phyloP scores from a whole-genome alignment of 2,329 filamentous ascomycete genomes.

The Colletotrichum sp. region DNA sequence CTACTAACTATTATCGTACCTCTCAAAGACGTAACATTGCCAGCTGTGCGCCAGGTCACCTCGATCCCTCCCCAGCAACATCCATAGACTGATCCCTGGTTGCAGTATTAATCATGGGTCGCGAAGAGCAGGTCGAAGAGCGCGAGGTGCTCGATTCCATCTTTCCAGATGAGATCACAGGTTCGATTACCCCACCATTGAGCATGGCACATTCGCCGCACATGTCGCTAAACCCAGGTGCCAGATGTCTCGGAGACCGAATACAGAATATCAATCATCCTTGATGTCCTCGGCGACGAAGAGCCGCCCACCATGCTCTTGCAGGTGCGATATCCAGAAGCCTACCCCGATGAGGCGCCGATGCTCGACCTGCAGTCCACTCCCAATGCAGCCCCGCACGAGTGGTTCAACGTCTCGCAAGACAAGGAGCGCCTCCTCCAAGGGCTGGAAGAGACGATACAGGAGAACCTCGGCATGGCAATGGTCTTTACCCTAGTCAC shows the following conservation, averaged over 20 bases:
- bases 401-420: constrained; percentile 77
- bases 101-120: constrained; percentile 56
- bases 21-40: not conserved
- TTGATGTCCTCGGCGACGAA: constrained; percentile 74
- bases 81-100: not conserved
- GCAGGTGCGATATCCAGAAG: constrained; percentile 86
- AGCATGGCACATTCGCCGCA: not conserved
- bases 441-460: constrained; percentile 74
- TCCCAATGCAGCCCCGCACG: constrained; percentile 72
- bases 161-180: constrained; percentile 96
- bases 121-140: constrained; percentile 94
- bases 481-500: constrained; percentile 96
- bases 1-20: not conserved
- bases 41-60: not conserved
- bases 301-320: constrained; percentile 78
- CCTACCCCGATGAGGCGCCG: constrained; percentile 88
- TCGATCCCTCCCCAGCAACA: not conserved
- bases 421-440: constrained; percentile 80
- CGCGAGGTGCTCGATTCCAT: constrained; percentile 98
- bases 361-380: constrained; percentile 79
- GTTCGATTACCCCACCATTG: constrained; percentile 48
- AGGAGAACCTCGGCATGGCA: constrained; percentile 95
- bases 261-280: constrained; percentile 83
- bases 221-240: not conserved
- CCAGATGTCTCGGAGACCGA: constrained; percentile 88